A percentile compares a stretch with the other conserved stretches of the same genome.
Conservation (phyloP, 2,329 filamentous ascomycete genomes). For the Triangularia verruculosa region DNA sequence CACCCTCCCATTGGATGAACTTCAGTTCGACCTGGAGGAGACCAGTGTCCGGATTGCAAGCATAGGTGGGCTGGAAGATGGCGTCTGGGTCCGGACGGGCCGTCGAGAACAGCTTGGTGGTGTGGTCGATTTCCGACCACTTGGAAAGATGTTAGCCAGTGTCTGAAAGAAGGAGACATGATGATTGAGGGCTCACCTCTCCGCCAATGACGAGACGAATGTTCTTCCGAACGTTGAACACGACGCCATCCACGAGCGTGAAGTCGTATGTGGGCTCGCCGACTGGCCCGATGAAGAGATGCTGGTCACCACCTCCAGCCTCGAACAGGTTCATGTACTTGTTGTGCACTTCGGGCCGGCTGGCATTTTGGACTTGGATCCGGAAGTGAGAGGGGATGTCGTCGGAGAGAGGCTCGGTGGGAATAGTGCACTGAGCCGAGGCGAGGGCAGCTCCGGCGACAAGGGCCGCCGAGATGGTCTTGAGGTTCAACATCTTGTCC, state of each 20-base stretch:
- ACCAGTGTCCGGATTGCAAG: slow-evolving; percentile 34
- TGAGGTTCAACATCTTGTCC: slow-evolving; percentile 19
- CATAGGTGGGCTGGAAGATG: slow-evolving; percentile 33
- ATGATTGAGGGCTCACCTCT: slow-evolving; percentile 20
- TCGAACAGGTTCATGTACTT: slow-evolving; percentile 36
- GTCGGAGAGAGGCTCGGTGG: slow-evolving; percentile 30
- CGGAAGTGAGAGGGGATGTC: slow-evolving; percentile 37
- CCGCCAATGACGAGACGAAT: slow-evolving; percentile 27
- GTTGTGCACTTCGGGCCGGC: slow-evolving; percentile 37
- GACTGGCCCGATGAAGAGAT: slow-evolving; percentile 39
- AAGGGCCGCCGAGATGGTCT: slow-evolving; percentile 15
- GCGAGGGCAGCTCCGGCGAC: slow-evolving; percentile 26
- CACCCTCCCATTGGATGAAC: slow-evolving; percentile 26
- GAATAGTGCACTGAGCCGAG: slow-evolving; percentile 33
- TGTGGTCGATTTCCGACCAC: slow-evolving; percentile 29
- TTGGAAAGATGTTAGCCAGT: slow-evolving; percentile 7
- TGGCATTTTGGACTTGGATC: slow-evolving; percentile 38
- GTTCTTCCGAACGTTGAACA: slow-evolving; percentile 21
- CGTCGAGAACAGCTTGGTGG: slow-evolving; percentile 30
- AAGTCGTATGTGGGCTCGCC: slow-evolving; percentile 30
- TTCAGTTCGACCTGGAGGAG: slow-evolving; percentile 31
- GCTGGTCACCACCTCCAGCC: slow-evolving; percentile 39
- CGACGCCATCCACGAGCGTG: slow-evolving; percentile 28
- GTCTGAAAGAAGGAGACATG: not conserved
- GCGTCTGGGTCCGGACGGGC: slow-evolving; percentile 32